Evolutionary conservation across 164 flowering plant genomes (phyloP).

Genomic region (Kingdonia uniflora): DNA sequence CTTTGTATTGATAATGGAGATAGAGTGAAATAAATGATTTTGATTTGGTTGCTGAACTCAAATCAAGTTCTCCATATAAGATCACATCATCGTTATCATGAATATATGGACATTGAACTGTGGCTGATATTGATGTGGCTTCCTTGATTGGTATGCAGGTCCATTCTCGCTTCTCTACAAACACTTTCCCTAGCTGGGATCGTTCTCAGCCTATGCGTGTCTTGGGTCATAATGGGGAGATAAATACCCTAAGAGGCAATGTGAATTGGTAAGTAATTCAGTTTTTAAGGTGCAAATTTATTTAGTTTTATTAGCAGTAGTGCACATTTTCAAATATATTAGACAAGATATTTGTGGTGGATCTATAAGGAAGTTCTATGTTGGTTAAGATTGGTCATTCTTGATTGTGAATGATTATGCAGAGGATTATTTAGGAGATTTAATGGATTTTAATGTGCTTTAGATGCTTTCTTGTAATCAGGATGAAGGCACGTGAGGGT

Average conservation of each 20-base stretch:
- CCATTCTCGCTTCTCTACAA: conserved; percentile 96
- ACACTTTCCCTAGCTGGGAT: conserved; percentile 99
- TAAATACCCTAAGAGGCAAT: conserved; percentile 94
- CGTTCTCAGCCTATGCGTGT: conserved; percentile 99
- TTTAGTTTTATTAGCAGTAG: too few species aligned
- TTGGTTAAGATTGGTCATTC: too few species aligned
- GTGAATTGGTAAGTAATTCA: conserved; percentile 64
- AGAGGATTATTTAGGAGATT: too few species aligned
- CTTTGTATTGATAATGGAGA: conserved; percentile 21
- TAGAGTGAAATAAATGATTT: conserved; percentile 7
- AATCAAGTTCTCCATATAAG: conserved; percentile 5
- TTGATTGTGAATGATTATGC: too few species aligned
- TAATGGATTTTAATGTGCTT: conserved; percentile 1
- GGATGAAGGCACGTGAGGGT: conserved; percentile 99
- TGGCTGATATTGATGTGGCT: too few species aligned
- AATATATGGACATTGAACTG: conserved; percentile 7
- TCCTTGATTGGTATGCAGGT: conserved; percentile 35
- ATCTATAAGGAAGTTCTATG: too few species aligned
- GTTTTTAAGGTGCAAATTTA: neutral
- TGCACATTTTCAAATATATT: too few species aligned
- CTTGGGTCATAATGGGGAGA: conserved; percentile 94
- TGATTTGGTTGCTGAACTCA: conserved; percentile 16
- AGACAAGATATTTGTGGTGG: too few species aligned
- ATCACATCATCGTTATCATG: conserved; percentile 2
- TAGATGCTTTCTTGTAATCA: conserved; percentile 10